A percentile compares a stretch with the other conserved stretches of the same genome.
Conservation (phyloP, 2,329 filamentous ascomycete genomes). For the Phialocephala sp. region DNA sequence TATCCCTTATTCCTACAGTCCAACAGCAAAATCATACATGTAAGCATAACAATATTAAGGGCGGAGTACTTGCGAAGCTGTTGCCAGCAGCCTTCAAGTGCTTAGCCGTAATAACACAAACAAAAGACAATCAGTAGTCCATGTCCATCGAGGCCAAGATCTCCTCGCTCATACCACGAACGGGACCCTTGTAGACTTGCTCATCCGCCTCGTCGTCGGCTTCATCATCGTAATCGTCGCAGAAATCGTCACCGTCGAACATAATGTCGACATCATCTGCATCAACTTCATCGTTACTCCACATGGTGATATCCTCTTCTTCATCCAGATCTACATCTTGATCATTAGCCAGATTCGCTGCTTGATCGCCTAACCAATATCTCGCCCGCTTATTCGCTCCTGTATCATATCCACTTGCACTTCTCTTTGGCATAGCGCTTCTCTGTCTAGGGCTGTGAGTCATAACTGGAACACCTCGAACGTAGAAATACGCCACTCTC, state of each 20-base stretch:
- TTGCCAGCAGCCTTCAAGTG: slow-evolving; percentile 26
- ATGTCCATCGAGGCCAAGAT: slow-evolving; percentile 68
- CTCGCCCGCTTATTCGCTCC: slow-evolving; percentile 80
- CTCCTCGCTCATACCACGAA: slow-evolving; percentile 67
- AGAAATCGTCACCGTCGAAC: slow-evolving; percentile 53
- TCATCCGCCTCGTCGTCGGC: slow-evolving; percentile 44
- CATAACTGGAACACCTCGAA: slow-evolving; percentile 84
- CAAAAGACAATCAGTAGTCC: slow-evolving; percentile 43
- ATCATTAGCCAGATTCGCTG: slow-evolving; percentile 49
- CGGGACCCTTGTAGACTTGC: slow-evolving; percentile 51
- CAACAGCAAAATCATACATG: slow-evolving; percentile 24
- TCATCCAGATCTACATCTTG: slow-evolving; percentile 49
- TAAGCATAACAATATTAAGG: slow-evolving; percentile 25
- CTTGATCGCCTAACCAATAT: slow-evolving; percentile 83
- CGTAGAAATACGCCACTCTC: slow-evolving; percentile 91
- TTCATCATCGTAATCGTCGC: slow-evolving; percentile 43
- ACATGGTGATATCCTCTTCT: slow-evolving; percentile 41
- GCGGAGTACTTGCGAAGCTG: slow-evolving; percentile 16
- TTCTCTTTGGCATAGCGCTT: slow-evolving; percentile 42
- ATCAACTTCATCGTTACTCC: slow-evolving; percentile 52
- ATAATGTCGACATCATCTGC: slow-evolving; percentile 54
- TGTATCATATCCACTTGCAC: slow-evolving; percentile 44
- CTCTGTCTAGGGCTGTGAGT: slow-evolving; percentile 62
- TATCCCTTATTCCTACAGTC: slow-evolving; percentile 29
- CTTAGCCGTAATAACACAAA: slow-evolving; percentile 18